Conservation (phyloP, 1,139 yeast genomes). For the Magnusiomyces fungicola region DNA sequence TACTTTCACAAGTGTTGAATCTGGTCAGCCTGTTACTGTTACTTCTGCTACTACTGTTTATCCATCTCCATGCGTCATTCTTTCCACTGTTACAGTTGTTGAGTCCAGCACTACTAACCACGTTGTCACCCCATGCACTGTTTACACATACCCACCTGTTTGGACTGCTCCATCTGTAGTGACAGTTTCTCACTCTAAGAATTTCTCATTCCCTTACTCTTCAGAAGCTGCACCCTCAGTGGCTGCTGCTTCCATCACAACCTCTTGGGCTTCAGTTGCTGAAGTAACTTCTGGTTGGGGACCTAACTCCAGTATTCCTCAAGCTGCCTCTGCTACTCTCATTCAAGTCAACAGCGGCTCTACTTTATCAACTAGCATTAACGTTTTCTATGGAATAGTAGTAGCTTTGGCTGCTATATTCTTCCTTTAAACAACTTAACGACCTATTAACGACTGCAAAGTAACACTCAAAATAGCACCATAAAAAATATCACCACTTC, state of each 20-base stretch:
- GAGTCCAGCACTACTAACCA: background rate
- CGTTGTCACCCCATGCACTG: slow-evolving; percentile 1
- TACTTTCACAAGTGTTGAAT: background rate
- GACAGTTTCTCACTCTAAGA: no score
- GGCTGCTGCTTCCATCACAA: no score
- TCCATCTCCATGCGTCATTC: slow-evolving; percentile 2
- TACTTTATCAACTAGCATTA: background rate
- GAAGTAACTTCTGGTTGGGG: no score
- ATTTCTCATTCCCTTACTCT: no score
- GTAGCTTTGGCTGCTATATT: background rate
- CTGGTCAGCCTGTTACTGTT: slow-evolving; percentile 3
- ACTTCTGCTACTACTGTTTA: slow-evolving; percentile 1
- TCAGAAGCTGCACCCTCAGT: no score
- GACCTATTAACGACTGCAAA: background rate
- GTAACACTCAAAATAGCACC: background rate
- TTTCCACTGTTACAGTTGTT: slow-evolving; percentile 1
- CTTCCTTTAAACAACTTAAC: background rate
- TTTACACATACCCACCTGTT: background rate
- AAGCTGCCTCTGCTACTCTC: background rate
- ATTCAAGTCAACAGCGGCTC: slow-evolving; percentile 3
- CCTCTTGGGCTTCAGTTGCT: no score
- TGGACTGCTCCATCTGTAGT: background rate
- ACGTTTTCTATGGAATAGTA: background rate
- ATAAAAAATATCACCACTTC: background rate
- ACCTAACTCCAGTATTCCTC: no score